Evolutionary conservation across 257 asterid species (phyloP), one percentile per base, ranked within the genome.

Genomic region (Lycium ferocissimum): DNA sequence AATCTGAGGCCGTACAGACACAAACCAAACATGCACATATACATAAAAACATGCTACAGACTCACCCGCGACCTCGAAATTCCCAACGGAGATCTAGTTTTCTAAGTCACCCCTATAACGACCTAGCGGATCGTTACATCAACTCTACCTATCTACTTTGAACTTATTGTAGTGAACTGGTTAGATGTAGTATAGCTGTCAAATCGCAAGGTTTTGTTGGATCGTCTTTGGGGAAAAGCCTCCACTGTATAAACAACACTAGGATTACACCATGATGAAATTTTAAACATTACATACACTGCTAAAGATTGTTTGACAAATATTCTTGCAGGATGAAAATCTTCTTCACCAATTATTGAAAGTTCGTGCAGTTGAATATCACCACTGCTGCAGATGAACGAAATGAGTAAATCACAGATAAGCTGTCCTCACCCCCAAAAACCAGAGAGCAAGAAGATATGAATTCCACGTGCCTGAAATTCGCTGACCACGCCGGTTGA

Each of bases 201-300:
- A 95, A 72, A 59, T 90, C 88, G 87, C 96, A 92, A 14, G 91
- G 84, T 59, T 95, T 93, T 6, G 93, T 81, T 26, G 91, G 89
- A 80, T 95, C 92, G 83, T 95, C 98, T 80, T 87, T 92, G 58
- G 96, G 1, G 97, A 22, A 93, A 95, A n/a, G 98, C 92, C 91
- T 95, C 94, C 91, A 92, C 98, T 95, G 93, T 83, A 87, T 4
- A 82, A 59, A 66, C 51, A 85, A 65, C 11, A 40, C 9, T 1
- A 38, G 67, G 7, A 20, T 86, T 35, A 86, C 63, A 3, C 56
- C 18, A 51, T 15, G 10, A 22, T 20, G 4, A 76, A 14, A 69
- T 69, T 17, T 71, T 17, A 43, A 69, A 43, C 17, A 76, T 51
- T 14, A 76, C n/a, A 76, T 13, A 0, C 20, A 75, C 9, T 14